Base-by-base conservation (phyloP, 2,329 filamentous ascomycete genomes). In the Penicillium sp. region DNA sequence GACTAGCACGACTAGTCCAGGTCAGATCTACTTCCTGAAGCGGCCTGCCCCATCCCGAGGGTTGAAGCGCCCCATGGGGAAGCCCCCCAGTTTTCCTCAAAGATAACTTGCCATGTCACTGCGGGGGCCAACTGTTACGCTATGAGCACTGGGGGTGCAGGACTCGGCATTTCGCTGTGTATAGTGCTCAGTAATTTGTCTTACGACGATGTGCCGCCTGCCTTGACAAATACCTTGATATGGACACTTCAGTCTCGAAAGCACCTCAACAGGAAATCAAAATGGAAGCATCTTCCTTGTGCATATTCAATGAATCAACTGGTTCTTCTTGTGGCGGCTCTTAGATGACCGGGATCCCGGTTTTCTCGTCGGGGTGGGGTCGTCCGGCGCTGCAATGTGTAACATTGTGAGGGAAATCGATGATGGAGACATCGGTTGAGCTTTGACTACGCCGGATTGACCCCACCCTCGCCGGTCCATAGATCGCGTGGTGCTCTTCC, bases 21-120 rank as follows among this genome's bases (percentile, higher is more conserved):
- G 32, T 51, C 36, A 37, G 37, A 54, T 54, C 51, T 46, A 46
- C 39, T 59, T 59, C 56, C 56, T 17, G 20, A 59, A 59, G 30
- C 56, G 54, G 51, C 21, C 12, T 42, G 39, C 26, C 26, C 24
- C 37, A 40, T 42, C 3, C 12, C 33, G 41, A 49, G 55, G 49
- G 44, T 43, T 46, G 39, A 30, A 36, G 30, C 40, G 47, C 39
- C 49, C 49, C 54, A 49, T 42, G 54, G 52, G 54, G 52, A 51
- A 55, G 44, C 23, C 21, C 17, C 15, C 10, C 9, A 26, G 12
- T 23, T 29, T 8, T 17, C 30, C 17, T 13, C 42, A 40, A 12
- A 29, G 23, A 29, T 26, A 45, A 18, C 12, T 20, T 42, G 23
- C 17, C 13, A 30, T 42, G 15, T 5, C 20, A 12, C 12, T 44